Percentiles rank a stretch among this genome's conserved stretches.
Evolutionary conservation across 768 basidiomycete genomes (phyloP).

Genomic region (Hortiboletus flavorubellus): DNA sequence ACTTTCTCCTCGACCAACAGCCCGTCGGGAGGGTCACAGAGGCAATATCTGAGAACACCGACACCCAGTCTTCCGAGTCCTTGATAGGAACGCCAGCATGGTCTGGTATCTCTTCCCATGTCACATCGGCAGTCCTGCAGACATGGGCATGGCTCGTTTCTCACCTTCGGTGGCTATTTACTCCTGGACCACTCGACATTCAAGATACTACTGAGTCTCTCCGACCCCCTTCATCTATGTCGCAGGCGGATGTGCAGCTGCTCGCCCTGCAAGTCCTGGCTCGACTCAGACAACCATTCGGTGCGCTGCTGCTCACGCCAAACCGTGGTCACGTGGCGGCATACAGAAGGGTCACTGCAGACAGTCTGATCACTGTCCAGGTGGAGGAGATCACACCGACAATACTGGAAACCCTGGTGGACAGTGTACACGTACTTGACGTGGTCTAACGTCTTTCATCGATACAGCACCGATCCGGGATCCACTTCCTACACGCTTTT

Average conservation of each 20-base stretch:
- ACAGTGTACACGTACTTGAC: not conserved
- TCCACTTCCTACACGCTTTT: too few species aligned
- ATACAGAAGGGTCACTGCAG: slow-evolving; percentile 4
- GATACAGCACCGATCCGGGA: too few species aligned
- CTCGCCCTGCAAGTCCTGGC: not conserved
- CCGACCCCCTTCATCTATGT: not conserved
- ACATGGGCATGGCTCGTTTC: not conserved
- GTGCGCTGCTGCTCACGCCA: not conserved
- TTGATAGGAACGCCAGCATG: not conserved
- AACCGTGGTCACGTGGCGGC: not conserved
- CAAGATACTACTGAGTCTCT: not conserved
- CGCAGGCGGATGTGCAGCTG: not conserved
- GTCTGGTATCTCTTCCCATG: not conserved
- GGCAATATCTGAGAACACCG: not conserved
- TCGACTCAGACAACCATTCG: not conserved
- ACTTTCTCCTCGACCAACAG: too few species aligned
- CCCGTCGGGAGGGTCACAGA: too few species aligned
- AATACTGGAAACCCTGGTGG: not conserved
- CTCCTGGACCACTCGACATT: not conserved
- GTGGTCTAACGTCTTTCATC: not conserved
- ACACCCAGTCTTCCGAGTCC: too few species aligned
- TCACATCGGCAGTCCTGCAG: not conserved
- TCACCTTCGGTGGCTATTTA: not conserved
- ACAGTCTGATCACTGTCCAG: too few species aligned
- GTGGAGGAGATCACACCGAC: not conserved